Evolutionary conservation across 306 rosid species (phyloP), one percentile per base, ranked within the genome.

Genomic region (Begonia masoniana): DNA sequence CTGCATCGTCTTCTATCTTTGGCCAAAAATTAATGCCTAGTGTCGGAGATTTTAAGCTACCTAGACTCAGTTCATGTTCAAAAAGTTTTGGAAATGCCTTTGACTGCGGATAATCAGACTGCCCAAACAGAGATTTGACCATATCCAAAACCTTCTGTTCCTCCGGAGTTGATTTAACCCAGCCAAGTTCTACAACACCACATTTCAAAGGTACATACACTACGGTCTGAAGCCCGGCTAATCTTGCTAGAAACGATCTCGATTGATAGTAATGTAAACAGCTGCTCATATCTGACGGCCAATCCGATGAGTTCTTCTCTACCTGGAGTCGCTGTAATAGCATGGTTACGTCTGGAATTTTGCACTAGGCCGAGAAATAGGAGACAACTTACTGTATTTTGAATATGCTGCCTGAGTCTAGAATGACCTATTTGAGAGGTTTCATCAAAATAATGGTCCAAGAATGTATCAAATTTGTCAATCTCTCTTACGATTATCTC

Each of bases 151-250:
- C 60, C 65, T 61, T 66, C 62, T 75, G 82, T 7, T 88, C 96
- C 72, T 88, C 95, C 0, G 80, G 78, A 23, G 62, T 50, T 50
- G 77, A 51, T 49, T 71, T 74, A 21, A 69, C 35, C 0, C 88
- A 80, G 62, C 96, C 95, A 54, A 88, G 77, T 75, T 88, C 96
- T 7, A 88, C 68, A 54, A 88, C 95, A 35, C 96, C 96, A 0
- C 72, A 66, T 63, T 76, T 83, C 35, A 83, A 71, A 15, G 96
- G 94, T 42, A 83, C 83, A 67, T 78, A 81, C 24, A 68, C 77
- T 54, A 84, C 74, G 0, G 87, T 83, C 51, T 83, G 87, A 49
- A 87, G 66, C 50, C 96, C 96, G 16, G 84, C 94, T 55, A 52
- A 47, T 51, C 74, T 68, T 4, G 80, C 94, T 4, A 87, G 42